phyloP scores from a whole-genome alignment of 2,329 filamentous ascomycete genomes.

The Aspergillus sp. region DNA sequence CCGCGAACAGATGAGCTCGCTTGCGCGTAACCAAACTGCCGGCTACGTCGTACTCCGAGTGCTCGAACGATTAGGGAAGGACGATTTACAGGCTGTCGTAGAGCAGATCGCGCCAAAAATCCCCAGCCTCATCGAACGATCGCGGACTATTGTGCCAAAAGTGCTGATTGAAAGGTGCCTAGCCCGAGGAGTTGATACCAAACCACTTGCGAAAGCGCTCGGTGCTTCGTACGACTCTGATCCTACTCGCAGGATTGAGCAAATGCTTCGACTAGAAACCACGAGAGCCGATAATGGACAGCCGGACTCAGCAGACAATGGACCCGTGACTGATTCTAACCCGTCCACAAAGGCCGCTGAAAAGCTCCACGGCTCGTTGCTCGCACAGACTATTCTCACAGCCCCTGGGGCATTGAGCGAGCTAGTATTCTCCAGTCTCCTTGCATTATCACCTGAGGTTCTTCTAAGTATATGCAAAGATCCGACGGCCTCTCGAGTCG shows the following conservation, averaged over 20 bases:
- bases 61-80: constrained; percentile 79
- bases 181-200: constrained; percentile 61
- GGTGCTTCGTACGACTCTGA: constrained; percentile 58
- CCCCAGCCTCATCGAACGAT: constrained; percentile 69
- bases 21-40: constrained; percentile 86
- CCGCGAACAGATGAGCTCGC: constrained; percentile 72
- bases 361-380: constrained; percentile 78
- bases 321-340: constrained; percentile 10
- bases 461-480: constrained; percentile 67
- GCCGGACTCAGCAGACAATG: constrained; percentile 38
- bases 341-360: constrained; percentile 42
- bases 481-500: constrained; percentile 58
- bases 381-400: constrained; percentile 76
- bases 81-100: constrained; percentile 75
- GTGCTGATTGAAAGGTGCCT: constrained; percentile 80
- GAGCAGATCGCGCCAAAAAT: constrained; percentile 72
- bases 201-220: constrained; percentile 56
- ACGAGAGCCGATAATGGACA: constrained; percentile 49
- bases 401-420: constrained; percentile 68
- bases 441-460: constrained; percentile 56
- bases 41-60: constrained; percentile 83
- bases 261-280: constrained; percentile 60
- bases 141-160: constrained; percentile 75
- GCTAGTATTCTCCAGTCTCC: constrained; percentile 71
- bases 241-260: constrained; percentile 52